Base-by-base conservation (phyloP, 2,329 filamentous ascomycete species). In the Fusarium austroafricanum region DNA sequence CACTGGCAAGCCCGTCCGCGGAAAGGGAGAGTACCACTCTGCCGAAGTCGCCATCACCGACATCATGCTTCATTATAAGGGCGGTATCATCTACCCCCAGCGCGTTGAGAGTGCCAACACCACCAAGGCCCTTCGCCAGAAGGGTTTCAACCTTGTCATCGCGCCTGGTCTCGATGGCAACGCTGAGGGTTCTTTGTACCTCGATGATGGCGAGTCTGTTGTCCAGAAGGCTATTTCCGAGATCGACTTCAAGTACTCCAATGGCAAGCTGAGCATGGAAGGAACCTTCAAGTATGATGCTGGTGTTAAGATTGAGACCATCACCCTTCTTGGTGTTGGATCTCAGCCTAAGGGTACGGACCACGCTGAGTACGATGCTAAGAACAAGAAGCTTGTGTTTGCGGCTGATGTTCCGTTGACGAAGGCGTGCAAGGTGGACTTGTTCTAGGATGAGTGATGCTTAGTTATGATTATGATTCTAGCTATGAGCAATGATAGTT, bases 171-270 rank as follows among this genome's bases (percentile, higher is more conserved):
- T 77, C 0, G 82, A 91, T 53, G 91, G 90, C 2, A 86, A 79
- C 10, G 92, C 92, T 0, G 76, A 75, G 1, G 92, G 92, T 0
- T 81, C 81, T 20, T 79, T 95, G 60, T 94, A 94, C 73, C 81
- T 94, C 4, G 92, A 95, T 67, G 92, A 95, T 61, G 92, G 92
- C 14, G 86, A 88, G 62, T 88, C 84, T 21, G 71, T 93, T 38
- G 79, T 84, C 54, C 91, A 91, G 77, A 71, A 79, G 4, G 76
- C 72, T 2, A 86, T 83, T 5, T 87, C 84, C 1, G 79, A 86
- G 55, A 83, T 93, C 46, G 77, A 81, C n/a, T 92, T 94, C 71
- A 71, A 76, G 17, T 94, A 87, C 73, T 79, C 82, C 31, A 76
- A 82, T 6, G 84, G 85, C 29, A 80, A 79, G 57, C 80, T 91